phyloP scores from a whole-genome alignment of 768 basidiomycete species.

The Russula virescens region DNA sequence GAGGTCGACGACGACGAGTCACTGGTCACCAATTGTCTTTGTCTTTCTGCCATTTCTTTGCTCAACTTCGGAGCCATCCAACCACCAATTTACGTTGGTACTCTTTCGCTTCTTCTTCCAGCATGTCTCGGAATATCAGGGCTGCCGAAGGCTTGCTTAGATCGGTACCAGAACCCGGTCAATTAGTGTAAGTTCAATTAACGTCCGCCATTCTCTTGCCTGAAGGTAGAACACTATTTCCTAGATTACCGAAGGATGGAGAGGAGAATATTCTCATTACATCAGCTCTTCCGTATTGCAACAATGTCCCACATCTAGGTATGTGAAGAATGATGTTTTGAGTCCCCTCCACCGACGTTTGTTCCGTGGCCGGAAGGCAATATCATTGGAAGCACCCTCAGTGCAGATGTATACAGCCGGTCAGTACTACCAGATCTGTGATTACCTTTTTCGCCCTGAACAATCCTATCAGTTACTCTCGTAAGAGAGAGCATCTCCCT shows the following conservation, averaged over 20 bases:
- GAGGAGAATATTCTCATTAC: conserved; percentile 88
- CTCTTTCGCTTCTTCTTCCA: not conserved
- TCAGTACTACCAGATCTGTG: conserved; percentile 39
- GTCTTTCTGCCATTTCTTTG: not conserved
- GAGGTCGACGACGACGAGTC: no score
- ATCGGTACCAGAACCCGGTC: conserved; percentile 38
- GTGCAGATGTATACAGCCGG: conserved; percentile 95
- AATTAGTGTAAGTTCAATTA: conserved; percentile 37
- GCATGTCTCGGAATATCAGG: conserved; percentile 38
- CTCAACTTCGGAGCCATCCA: no score
- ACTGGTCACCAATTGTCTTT: not conserved
- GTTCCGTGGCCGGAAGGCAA: conserved; percentile 46
- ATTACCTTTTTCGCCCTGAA: conserved; percentile 1
- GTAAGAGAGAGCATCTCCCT: conserved; percentile 35
- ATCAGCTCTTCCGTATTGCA: conserved; percentile 93
- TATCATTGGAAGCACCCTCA: conserved; percentile 92
- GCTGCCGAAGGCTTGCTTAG: conserved; percentile 41
- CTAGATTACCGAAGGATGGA: conserved; percentile 73
- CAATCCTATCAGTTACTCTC: conserved; percentile 46
- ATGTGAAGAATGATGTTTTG: conserved; percentile 28
- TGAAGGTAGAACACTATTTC: conserved; percentile 8
- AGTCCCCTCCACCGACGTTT: not conserved
- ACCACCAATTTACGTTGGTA: no score
- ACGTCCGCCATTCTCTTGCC: not conserved
- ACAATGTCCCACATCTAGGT: conserved; percentile 96